phyloP scores from a whole-genome alignment of 2,329 filamentous ascomycete species.

The Dryadomyces quercivorus region DNA sequence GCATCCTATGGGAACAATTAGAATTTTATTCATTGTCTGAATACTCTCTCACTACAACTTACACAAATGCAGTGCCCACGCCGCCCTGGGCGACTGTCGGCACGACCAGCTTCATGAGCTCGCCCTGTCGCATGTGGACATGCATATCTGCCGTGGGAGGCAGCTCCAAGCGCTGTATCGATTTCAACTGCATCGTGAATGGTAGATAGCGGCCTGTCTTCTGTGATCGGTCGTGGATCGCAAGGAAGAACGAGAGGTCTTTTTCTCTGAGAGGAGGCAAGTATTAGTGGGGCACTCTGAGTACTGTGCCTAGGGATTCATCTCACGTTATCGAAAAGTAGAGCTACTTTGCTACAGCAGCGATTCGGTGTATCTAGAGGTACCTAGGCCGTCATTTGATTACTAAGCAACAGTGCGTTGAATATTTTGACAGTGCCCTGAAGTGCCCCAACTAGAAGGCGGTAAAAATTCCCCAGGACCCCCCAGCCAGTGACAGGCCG shows the following conservation, averaged over 20 bases:
- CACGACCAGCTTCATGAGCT: constrained; percentile 46
- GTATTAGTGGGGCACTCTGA: background rate
- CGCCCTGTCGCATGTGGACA: constrained; percentile 58
- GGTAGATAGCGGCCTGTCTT: no score
- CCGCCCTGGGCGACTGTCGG: constrained; percentile 25
- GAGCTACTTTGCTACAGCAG: background rate
- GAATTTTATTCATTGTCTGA: background rate
- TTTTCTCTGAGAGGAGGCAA: background rate
- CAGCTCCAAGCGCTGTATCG: constrained; percentile 30
- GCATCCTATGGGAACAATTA: constrained; percentile 37
- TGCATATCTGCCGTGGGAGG: constrained; percentile 56
- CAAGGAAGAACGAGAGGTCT: background rate
- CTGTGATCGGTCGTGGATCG: no score
- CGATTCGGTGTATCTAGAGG: background rate
- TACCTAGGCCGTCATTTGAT: no score
- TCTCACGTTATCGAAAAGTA: background rate
- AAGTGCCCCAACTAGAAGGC: background rate
- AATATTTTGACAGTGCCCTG: no score
- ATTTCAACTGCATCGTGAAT: constrained; percentile 19
- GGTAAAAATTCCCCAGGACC: background rate
- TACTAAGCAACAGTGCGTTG: no score
- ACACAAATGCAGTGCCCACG: constrained; percentile 15
- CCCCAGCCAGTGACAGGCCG: no score
- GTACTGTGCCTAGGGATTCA: background rate
- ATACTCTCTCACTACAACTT: background rate